Evolutionary conservation across 805 yeast genomes (phyloP).

Genomic region (Candida qinlingensis): DNA sequence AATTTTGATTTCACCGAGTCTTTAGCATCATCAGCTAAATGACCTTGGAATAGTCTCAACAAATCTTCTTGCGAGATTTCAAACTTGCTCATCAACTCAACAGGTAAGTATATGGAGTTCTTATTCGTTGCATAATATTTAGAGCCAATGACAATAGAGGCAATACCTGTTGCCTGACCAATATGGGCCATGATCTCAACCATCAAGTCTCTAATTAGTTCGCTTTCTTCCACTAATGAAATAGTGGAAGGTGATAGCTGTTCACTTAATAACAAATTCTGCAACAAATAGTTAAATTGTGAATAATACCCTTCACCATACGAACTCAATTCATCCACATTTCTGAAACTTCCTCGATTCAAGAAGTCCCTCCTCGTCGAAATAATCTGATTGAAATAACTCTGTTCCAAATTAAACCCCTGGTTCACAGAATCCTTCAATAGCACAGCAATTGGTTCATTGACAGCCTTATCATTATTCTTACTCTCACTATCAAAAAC

Average conservation of each 20-base stretch:
- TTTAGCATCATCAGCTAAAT: constrained; percentile 10
- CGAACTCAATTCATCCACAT: constrained; percentile 56
- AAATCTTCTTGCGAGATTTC: constrained; percentile 61
- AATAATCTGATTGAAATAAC: constrained; percentile 53
- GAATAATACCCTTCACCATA: constrained; percentile 79
- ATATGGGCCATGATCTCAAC: constrained; percentile 71
- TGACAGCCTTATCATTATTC: constrained; percentile 33
- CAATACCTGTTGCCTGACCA: constrained; percentile 76
- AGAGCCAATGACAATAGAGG: constrained; percentile 56
- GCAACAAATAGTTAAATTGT: constrained; percentile 64
- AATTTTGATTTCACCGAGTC: constrained; percentile 33
- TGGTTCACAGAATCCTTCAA: constrained; percentile 46
- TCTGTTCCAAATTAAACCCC: constrained; percentile 45
- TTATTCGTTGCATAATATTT: constrained; percentile 47
- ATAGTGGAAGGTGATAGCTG: constrained; percentile 51
- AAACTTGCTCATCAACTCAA: constrained; percentile 48
- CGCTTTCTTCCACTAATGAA: constrained; percentile 40
- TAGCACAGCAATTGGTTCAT: constrained; percentile 63
- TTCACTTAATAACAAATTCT: constrained; percentile 53
- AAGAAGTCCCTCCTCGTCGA: constrained; percentile 53
- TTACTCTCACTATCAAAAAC: constrained; percentile 2
- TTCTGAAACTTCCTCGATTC: constrained; percentile 39
- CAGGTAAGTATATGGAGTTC: constrained; percentile 49
- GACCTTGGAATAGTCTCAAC: constrained; percentile 37
- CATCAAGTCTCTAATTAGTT: constrained; percentile 36